phyloP scores from a whole-genome alignment of 495 filamentous ascomycete species.

The Aspergillus heteromorphus region DNA sequence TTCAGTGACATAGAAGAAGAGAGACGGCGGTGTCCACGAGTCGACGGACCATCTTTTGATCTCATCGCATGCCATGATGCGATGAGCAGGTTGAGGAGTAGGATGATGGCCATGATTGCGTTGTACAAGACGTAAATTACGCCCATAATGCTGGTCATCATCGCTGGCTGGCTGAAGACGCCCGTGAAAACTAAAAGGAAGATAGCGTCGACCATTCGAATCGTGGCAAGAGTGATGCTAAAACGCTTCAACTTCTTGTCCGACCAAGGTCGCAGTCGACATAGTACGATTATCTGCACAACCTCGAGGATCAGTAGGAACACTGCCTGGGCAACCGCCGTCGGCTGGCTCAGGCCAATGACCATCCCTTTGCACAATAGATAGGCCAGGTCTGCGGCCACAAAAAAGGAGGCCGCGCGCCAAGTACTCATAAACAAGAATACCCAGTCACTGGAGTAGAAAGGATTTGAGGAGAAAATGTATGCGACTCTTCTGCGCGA shows the following conservation, averaged over 20 bases:
- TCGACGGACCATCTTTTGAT: conserved; percentile 67
- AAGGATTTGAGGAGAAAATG: conserved; percentile 88
- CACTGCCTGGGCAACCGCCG: conserved; percentile 70
- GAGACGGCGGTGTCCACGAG: no score
- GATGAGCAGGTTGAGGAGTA: conserved; percentile 79
- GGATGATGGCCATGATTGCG: conserved; percentile 74
- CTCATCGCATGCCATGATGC: conserved; percentile 75
- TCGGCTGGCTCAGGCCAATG: conserved; percentile 71
- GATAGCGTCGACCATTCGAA: conserved; percentile 86
- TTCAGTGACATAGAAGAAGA: no score
- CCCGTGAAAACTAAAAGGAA: conserved; percentile 76
- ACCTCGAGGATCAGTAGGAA: conserved; percentile 81
- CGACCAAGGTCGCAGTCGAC: conserved; percentile 87
- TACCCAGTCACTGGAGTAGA: conserved; percentile 91
- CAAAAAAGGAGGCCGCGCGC: conserved; percentile 90
- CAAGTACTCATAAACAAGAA: conserved; percentile 96
- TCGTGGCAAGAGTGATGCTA: conserved; percentile 82
- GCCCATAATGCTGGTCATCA: conserved; percentile 88
- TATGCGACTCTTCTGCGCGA: conserved; percentile 95
- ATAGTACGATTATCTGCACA: conserved; percentile 66
- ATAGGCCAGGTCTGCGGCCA: conserved; percentile 73
- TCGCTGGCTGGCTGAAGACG: conserved; percentile 71
- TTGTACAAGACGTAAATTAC: conserved; percentile 90
- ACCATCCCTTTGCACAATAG: conserved; percentile 82
- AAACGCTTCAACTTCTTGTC: conserved; percentile 95